Conservation (phyloP, 306 rosid species). For the Styphnolobium japonicum region DNA sequence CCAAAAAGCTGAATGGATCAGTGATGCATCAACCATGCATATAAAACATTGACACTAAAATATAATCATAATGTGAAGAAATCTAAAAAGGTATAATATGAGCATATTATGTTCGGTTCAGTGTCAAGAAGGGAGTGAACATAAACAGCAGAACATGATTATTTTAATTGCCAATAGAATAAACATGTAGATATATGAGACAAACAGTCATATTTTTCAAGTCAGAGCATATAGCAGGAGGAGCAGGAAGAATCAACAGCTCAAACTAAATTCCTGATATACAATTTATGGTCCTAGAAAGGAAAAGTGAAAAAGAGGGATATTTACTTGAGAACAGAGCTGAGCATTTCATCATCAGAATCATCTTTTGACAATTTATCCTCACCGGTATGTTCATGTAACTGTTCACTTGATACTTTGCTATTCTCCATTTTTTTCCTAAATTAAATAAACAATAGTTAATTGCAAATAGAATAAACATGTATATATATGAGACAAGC, state of each 20-base stretch:
- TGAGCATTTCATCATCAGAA: conserved; percentile 49
- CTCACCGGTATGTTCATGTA: conserved; percentile 20
- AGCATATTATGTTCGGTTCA: neutral
- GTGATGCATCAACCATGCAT: neutral
- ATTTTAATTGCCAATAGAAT: neutral
- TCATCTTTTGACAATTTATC: conserved; percentile 28
- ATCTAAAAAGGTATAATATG: neutral
- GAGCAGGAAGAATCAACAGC: neutral
- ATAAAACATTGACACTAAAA: neutral
- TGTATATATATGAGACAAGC: neutral
- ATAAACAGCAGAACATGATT: neutral
- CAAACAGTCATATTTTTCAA: neutral
- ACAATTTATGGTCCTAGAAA: neutral
- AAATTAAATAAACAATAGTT: conserved; percentile 13
- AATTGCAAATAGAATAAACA: neutral
- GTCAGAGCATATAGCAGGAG: neutral
- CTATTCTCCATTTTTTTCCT: conserved; percentile 42
- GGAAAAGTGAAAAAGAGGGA: conserved; percentile 15
- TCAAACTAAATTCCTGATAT: neutral
- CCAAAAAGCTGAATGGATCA: neutral
- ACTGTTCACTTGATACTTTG: conserved; percentile 21
- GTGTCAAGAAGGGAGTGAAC: neutral
- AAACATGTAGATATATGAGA: neutral
- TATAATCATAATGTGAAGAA: neutral
- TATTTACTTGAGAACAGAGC: conserved; percentile 51